Conservation (phyloP, 768 basidiomycete genomes). For the Boletus speciosus region DNA sequence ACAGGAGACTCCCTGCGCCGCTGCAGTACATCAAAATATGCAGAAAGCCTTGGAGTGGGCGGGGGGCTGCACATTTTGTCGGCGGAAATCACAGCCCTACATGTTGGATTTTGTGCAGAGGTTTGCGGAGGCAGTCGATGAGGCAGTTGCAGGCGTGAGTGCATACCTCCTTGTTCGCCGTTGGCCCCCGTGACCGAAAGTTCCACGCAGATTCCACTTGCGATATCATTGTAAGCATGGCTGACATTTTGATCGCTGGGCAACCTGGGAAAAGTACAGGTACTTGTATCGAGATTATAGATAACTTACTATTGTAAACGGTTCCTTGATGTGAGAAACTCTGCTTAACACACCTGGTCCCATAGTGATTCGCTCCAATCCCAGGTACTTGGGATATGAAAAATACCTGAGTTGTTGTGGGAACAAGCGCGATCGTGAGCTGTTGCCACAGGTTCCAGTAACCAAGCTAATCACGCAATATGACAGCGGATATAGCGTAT, state of each 20-base stretch:
- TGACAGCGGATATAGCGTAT: background rate
- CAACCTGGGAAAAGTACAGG: background rate
- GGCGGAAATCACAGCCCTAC: constrained; percentile 11
- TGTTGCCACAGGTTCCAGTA: background rate
- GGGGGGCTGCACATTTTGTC: constrained; percentile 20
- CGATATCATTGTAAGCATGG: constrained; percentile 11
- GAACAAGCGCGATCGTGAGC: background rate
- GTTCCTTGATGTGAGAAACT: background rate
- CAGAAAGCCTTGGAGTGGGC: constrained; percentile 18
- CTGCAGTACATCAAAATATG: constrained; percentile 14
- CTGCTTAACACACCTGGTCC: too few relatives aligned
- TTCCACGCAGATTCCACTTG: constrained; percentile 18
- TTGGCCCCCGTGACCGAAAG: background rate
- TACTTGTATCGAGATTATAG: background rate
- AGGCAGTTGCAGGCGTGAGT: constrained; percentile 20
- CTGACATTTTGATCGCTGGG: background rate
- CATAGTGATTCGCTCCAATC: too few relatives aligned
- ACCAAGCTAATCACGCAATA: background rate
- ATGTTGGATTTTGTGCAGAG: constrained; percentile 23
- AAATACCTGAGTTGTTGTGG: background rate
- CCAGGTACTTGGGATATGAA: background rate
- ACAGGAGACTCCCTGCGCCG: constrained; percentile 23
- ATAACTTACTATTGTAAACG: background rate
- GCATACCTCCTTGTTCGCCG: background rate
- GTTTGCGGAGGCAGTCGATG: constrained; percentile 23